Evolutionary conservation across 2,329 filamentous ascomycete species (phyloP), one percentile per base, ranked within the genome.

Genomic region (Talaromyces verruculosus): DNA sequence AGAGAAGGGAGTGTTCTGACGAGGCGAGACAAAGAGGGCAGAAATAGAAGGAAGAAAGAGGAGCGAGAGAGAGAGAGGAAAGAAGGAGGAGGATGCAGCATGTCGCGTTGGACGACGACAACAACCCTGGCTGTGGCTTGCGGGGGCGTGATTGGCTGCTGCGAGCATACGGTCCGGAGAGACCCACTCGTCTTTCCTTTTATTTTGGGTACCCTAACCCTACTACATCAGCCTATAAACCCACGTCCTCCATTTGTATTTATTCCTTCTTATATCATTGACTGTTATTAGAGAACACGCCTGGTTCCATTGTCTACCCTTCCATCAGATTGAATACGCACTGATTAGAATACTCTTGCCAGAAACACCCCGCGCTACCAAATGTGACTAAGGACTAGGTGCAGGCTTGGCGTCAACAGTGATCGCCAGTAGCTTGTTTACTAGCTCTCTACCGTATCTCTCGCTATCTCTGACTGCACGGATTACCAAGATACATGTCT

Each of bases 81-180:
- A n/a, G n/a, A 55, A 53, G 25, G n/a, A 30, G 49, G 28, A 55
- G 30, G 30, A 35, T 49, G 45, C 22, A 49, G 45, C 45, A 49
- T 55, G 53, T 57, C 53, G 53, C 53, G 53, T 22, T 57, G 53
- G 33, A 35, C 51, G n/a, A 55, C 49, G 8, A 33, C 51, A 57
- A 57, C 53, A 15, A 37, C 30, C 53, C 53, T 57, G 53, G 33
- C 19, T 25, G 53, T 57, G 58, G 58, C 58, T 33, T 61, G 58
- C 33, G 30, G 45, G 33, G 7, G 10, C 17, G n/a, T 55, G 58
- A 61, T 61, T 61, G 58, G 64, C 58, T 61, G 64, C 25, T 8
- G 30, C 25, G 7, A 17, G 5, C 22, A 7, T 43, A 28, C 43
- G 8, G 30, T 28, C n/a, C n/a, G 19, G 19, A 35, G 59, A 30